Evolutionary conservation across 2,329 filamentous ascomycete species (phyloP).

Genomic region (Fusarium sp.): DNA sequence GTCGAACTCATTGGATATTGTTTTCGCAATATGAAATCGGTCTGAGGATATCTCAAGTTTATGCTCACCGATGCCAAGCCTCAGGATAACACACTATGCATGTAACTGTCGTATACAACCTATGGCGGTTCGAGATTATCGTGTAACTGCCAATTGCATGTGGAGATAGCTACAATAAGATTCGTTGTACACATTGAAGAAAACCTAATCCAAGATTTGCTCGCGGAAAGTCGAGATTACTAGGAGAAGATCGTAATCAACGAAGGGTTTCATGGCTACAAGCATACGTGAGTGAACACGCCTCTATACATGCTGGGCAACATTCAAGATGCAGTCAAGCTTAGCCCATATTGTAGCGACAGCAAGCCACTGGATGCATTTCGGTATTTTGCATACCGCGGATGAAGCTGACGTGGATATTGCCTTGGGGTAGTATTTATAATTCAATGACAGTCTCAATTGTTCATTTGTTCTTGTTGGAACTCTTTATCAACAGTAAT

Average conservation of each 20-base stretch:
- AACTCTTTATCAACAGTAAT: neutral
- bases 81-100: slow-evolving; percentile 7
- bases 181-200: neutral
- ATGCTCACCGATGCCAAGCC: slow-evolving; percentile 33
- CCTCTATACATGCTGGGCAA: neutral
- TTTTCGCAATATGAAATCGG: slow-evolving; percentile 17
- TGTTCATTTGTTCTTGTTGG: neutral
- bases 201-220: neutral
- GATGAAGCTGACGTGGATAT: neutral
- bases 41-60: slow-evolving; percentile 17
- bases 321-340: neutral
- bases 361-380: neutral
- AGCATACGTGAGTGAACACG: neutral
- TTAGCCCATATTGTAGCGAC: neutral
- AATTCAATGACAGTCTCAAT: neutral
- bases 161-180: slow-evolving; percentile 7
- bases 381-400: neutral
- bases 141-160: slow-evolving; percentile 8
- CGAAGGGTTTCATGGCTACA: neutral
- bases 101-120: slow-evolving; percentile 13
- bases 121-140: neutral
- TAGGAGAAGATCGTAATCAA: neutral
- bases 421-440: neutral
- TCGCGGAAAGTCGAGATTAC: neutral
- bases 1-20: slow-evolving; percentile 30